Evolutionary conservation across 768 basidiomycete genomes (phyloP), one percentile per base, ranked within the genome.

Genomic region (Mycena olivaceomarginata): DNA sequence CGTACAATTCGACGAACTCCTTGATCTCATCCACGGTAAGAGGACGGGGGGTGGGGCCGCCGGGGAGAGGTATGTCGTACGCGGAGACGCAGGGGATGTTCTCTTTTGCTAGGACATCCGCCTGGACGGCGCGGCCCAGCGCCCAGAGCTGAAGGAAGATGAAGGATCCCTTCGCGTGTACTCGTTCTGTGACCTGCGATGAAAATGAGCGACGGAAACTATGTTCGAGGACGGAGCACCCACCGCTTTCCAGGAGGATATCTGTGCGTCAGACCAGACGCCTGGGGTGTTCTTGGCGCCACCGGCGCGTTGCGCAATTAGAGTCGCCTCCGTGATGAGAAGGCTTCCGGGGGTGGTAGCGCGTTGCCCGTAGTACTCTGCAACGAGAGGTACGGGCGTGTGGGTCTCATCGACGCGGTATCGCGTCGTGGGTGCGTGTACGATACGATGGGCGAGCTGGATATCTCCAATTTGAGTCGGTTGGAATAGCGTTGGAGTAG

Each of bases 371-470:
- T 57, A 57, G 25, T 57, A 57, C 22, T 57, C 56, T 22, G 22
- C 56, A 0, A 57, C 56, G 56, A 57, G 56, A 4, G 56, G 56
- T 10, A 57, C 56, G 9, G 56, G 56, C 22, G 56, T 57, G 22
- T 57, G 56, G 56, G 56, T 31, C 9, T 57, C 56, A 31, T 57
- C 56, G 56, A 57, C 56, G 56, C 25, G 56, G 56, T 57, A 57
- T 57, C 22, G 56, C 25, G 56, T 57, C 22, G 56, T 25, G 10
- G 56, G 56, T 31, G 56, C 56, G 22, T 25, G 12, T 25, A 57
- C 25, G n/a, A 57, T 18, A 15, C 56, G 56, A 13, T 57, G 56
- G 25, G 56, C 22, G 25, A 57, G 56, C 12, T 57, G 56, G 22
- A 57, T 22, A 57, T 57, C 56, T 31, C 56, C 56, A 13, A 57